phyloP scores from a whole-genome alignment of 2,329 filamentous ascomycete species.

The Coniochaeta prunicola region DNA sequence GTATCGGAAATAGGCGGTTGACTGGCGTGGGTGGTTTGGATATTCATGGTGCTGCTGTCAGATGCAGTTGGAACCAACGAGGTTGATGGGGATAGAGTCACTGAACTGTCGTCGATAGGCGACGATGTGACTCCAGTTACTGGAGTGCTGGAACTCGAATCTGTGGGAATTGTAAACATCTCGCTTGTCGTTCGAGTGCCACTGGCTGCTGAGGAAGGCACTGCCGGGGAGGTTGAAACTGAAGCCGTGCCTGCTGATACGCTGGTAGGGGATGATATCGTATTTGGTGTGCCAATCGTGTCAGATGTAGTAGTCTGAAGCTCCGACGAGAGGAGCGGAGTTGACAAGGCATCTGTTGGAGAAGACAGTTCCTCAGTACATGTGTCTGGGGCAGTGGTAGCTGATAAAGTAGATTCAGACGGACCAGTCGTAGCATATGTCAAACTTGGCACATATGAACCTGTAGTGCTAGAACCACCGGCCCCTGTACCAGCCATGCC shows the following conservation, averaged over 20 bases:
- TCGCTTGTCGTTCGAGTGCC: not conserved
- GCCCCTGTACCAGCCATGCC: not conserved
- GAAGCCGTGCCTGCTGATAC: not conserved
- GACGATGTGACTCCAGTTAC: not conserved
- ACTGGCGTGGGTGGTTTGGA: not conserved
- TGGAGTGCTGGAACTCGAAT: not conserved
- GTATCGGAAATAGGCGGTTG: not conserved
- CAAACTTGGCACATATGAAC: not conserved
- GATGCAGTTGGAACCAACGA: not conserved
- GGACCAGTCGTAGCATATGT: conserved; percentile 1
- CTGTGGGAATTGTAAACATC: not conserved
- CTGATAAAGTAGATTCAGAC: not conserved
- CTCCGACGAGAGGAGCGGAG: not conserved
- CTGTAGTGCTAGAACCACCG: not conserved
- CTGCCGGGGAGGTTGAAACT: not conserved
- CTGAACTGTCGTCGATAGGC: not conserved
- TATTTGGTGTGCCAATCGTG: not conserved
- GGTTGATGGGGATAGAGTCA: not conserved
- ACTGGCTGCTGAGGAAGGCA: not conserved
- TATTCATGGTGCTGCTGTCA: not conserved
- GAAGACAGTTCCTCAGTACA: not conserved
- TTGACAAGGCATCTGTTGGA: not conserved
- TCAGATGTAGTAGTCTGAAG: not conserved
- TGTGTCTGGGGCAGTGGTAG: not conserved
- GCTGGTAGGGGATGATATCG: not conserved